Evolutionary conservation across 129 eudicot genomes (phyloP), one percentile per base, ranked within the genome.

Genomic region (Helianthus tuberosus): DNA sequence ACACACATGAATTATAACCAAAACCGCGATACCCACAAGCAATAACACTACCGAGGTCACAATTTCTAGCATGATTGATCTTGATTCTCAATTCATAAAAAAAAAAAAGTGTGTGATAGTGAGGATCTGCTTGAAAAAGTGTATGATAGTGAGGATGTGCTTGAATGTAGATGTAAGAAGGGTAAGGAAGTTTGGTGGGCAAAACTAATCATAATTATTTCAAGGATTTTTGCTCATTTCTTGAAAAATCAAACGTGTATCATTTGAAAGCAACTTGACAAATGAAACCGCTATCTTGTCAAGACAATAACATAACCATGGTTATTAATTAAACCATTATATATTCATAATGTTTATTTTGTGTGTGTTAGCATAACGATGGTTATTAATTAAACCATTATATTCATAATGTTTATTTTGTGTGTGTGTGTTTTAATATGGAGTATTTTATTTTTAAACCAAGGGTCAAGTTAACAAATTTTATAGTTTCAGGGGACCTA

Each of bases 1-100:
- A 72, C 92, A 89, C 1, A 84, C 41, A 70, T 89, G 92, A 72
- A 89, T 89, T 12, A 66, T 63, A 16, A 80, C 67, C 75, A 89
- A 57, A 64, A 84, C 72, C n/a, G 80, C 88, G 59, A 89, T 77
- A 57, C 87, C 96, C 50, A 80, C 77, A 63, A 82, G 23, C 63
- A 89, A 50, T 54, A 89, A 41, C 6, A 53, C 69, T 60, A 89
- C 53, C 16, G 86, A 82, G 58, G 77, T 72, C 53, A 82, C 71
- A 27, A 86, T 84, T 39, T 82, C 92, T 76, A 82, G 72, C 41
- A 77, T 83, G 48, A 49, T 60, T 20, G 63, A 66, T 75, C 79
- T 75, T 75, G 66, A 64, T 64, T 74, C 39, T 57, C 17, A 36
- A 36, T 49, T 32, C 17, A 62, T 17, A 5, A 74, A 12, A 12